These are phyloP conservation scores for Starmerella lactis-condensi DNA, from an alignment of 805 yeast genomes.

Conservation along the genomic window DNA sequence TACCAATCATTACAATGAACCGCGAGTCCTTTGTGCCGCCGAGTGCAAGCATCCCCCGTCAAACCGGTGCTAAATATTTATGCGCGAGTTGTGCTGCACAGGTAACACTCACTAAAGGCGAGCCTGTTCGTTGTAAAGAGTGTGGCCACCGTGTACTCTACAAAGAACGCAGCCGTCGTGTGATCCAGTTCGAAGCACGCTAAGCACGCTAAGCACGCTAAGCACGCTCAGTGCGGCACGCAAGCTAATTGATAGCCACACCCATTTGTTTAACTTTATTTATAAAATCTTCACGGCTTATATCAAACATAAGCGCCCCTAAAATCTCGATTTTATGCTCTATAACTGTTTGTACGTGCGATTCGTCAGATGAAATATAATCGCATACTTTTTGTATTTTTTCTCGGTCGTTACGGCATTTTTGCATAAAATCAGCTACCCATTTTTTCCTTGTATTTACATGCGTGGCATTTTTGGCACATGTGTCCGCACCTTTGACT, in stretches of 20 bases:
- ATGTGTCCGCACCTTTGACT: not conserved
- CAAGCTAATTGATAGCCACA: not conserved
- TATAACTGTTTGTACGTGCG: constrained; percentile 4
- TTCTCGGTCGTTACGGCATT: constrained; percentile 17
- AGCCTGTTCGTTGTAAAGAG: constrained; percentile 94
- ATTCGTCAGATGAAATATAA: constrained; percentile 9
- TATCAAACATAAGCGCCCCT: constrained; percentile 9
- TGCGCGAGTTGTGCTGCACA: constrained; percentile 93
- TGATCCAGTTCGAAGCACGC: constrained; percentile 74
- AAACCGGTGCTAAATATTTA: constrained; percentile 75
- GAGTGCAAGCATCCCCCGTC: constrained; percentile 48
- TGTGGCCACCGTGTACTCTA: constrained; percentile 96
- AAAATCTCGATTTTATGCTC: constrained; percentile 5
- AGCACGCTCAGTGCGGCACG: not conserved
- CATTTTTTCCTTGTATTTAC: not conserved
- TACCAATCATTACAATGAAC: constrained; percentile 7
- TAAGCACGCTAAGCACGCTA: constrained; percentile 17
- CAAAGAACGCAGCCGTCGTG: constrained; percentile 93
- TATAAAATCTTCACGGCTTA: constrained; percentile 9
- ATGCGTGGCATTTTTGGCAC: too few relatives aligned
- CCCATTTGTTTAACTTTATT: constrained; percentile 1
- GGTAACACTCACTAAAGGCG: constrained; percentile 73
- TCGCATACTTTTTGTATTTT: constrained; percentile 7
- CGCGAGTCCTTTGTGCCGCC: constrained; percentile 25
- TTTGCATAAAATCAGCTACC: too few relatives aligned